These are phyloP conservation scores for Lactifluus hygrophoroides DNA, from an alignment of 768 basidiomycete species.

Conservation along the genomic window DNA sequence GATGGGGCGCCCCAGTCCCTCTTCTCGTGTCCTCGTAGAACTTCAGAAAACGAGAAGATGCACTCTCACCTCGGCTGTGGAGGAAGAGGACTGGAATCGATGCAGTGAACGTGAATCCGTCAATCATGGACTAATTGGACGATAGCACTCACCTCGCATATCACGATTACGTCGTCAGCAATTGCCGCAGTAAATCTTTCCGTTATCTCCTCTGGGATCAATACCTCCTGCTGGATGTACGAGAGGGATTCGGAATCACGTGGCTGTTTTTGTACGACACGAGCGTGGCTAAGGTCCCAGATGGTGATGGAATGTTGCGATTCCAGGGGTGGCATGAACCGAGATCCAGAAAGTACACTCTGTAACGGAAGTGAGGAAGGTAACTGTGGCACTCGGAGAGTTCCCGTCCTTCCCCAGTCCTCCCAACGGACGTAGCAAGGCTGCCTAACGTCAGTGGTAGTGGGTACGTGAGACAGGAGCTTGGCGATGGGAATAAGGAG, in stretches of 20 bases:
- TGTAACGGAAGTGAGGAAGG: neutral
- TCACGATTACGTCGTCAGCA: constrained; percentile 11
- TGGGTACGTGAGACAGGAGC: neutral
- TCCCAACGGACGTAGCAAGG: constrained; percentile 5
- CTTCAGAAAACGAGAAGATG: constrained; percentile 7
- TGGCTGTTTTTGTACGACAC: neutral
- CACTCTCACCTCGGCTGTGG: neutral
- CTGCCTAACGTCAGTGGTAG: neutral
- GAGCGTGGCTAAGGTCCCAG: constrained; percentile 2
- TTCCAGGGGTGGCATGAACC: neutral
- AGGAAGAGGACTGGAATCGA: neutral
- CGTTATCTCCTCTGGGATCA: neutral
- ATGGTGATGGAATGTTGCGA: neutral
- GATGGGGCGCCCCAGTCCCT: neutral
- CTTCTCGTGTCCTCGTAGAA: neutral
- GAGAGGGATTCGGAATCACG: neutral
- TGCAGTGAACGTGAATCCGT: neutral
- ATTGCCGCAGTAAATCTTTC: neutral
- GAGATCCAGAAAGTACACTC: neutral
- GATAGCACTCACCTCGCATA: constrained; percentile 1
- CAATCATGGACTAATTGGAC: neutral
- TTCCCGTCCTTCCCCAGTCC: neutral
- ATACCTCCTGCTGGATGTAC: neutral
- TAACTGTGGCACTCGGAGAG: neutral
- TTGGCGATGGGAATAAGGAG: constrained; percentile 1